phyloP scores from a whole-genome alignment of 1,284 basidiomycete species.

The Dichomitus squalens region DNA sequence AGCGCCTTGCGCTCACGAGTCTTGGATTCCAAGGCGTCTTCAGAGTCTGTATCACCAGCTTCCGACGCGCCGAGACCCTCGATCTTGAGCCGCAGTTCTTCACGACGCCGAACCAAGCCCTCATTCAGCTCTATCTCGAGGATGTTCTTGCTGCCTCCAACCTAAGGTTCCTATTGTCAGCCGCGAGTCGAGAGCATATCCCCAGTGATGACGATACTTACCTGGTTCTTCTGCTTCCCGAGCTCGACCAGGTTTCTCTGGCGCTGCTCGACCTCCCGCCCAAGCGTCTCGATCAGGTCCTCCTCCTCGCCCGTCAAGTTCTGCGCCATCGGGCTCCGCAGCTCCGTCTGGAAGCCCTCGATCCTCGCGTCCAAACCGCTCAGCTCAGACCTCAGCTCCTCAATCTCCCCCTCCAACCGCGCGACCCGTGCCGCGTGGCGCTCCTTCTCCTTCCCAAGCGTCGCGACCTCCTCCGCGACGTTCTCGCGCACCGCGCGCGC shows the following conservation, averaged over 20 bases:
- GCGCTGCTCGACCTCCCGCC: constrained; percentile 75
- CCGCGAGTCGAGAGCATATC: background rate
- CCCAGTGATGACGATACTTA: constrained; percentile 38
- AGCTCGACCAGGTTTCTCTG: constrained; percentile 74
- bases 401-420: constrained; percentile 68
- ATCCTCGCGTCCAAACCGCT: constrained; percentile 59
- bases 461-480: constrained; percentile 64
- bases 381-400: constrained; percentile 76
- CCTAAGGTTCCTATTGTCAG: constrained; percentile 42
- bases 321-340: constrained; percentile 76
- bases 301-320: constrained; percentile 79
- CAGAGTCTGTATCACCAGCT: constrained; percentile 57
- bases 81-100: constrained; percentile 78
- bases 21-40: constrained; percentile 70
- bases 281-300: constrained; percentile 67
- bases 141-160: constrained; percentile 77
- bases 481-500: constrained; percentile 71
- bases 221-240: constrained; percentile 73
- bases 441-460: constrained; percentile 73
- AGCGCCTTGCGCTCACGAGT: constrained; percentile 71
- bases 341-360: constrained; percentile 70
- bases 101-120: constrained; percentile 75
- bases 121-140: constrained; percentile 95
- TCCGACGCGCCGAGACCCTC: constrained; percentile 73
- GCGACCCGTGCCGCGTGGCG: constrained; percentile 63